These are phyloP conservation scores for Phytophthora brassicae DNA, from an alignment of 352 stramenopile genomes.

Conservation along the genomic window DNA sequence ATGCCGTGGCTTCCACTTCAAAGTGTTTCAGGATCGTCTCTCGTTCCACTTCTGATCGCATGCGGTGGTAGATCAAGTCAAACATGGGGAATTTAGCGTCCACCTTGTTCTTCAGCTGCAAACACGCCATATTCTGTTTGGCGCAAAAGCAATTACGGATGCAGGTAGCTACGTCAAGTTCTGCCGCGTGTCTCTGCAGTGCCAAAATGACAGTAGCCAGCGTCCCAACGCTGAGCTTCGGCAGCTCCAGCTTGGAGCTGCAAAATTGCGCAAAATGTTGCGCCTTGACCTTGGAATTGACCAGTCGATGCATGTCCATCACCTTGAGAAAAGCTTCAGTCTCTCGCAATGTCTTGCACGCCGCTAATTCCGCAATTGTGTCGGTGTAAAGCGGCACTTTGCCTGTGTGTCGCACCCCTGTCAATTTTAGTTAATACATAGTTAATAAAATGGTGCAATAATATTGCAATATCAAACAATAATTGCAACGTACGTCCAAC, in stretches of 20 bases:
- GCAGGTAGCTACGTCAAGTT: conserved; percentile 50
- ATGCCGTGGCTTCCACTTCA: conserved; percentile 44
- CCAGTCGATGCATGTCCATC: conserved; percentile 49
- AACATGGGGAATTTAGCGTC: conserved; percentile 70
- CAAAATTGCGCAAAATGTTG: conserved; percentile 75
- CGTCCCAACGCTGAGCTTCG: conserved; percentile 36
- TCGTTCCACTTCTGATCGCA: conserved; percentile 44
- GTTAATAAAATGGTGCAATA: too few species aligned
- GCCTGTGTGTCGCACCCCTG: conserved; percentile 58
- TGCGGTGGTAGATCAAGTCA: conserved; percentile 66
- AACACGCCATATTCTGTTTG: conserved; percentile 37
- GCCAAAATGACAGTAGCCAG: conserved; percentile 55
- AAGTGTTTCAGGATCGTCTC: conserved; percentile 67
- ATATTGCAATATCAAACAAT: conserved; percentile 1
- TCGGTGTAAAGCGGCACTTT: conserved; percentile 74
- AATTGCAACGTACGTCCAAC: conserved; percentile 38
- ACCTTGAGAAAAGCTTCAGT: conserved; percentile 65
- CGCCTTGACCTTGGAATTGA: conserved; percentile 76
- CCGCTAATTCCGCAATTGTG: conserved; percentile 49
- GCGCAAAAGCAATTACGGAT: conserved; percentile 63
- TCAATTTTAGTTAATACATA: conserved; percentile 11
- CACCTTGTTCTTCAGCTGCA: conserved; percentile 71
- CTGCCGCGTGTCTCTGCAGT: conserved; percentile 55
- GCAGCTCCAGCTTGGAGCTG: conserved; percentile 38
- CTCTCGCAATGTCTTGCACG: conserved; percentile 41